phyloP scores from a whole-genome alignment of 192 early-diverging fungal species.

The Pilobolus umbonatus region DNA sequence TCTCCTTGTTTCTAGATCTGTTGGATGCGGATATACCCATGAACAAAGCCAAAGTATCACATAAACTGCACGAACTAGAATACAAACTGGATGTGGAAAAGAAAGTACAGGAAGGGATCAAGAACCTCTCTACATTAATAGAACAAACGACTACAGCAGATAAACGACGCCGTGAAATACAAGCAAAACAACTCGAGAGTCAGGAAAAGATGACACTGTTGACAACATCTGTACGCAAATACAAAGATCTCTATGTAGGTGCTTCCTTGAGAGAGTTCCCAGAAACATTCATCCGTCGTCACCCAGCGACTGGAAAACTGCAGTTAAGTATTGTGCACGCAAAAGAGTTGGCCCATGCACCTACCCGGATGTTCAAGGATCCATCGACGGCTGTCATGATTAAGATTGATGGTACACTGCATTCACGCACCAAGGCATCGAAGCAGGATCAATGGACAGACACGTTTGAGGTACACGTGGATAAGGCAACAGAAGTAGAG shows the following conservation, averaged over 20 bases:
- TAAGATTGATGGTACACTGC: constrained; percentile 76
- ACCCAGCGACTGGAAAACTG: constrained; percentile 66
- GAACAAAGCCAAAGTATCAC: constrained; percentile 60
- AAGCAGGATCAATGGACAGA: constrained; percentile 70
- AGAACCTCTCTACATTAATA: constrained; percentile 15
- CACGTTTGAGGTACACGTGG: constrained; percentile 82
- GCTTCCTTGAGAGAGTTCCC: constrained; percentile 50
- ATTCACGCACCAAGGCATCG: constrained; percentile 67
- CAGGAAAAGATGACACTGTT: constrained; percentile 71
- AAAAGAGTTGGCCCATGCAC: constrained; percentile 53
- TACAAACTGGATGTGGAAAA: constrained; percentile 91
- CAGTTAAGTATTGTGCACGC: constrained; percentile 62
- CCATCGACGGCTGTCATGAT: constrained; percentile 72
- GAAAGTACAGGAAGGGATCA: constrained; percentile 81
- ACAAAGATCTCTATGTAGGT: constrained; percentile 78
- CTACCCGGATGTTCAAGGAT: constrained; percentile 45
- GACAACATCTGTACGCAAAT: constrained; percentile 69
- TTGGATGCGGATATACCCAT: constrained; percentile 61
- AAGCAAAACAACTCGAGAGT: constrained; percentile 51
- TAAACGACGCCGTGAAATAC: constrained; percentile 49
- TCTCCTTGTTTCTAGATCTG: constrained; percentile 37
- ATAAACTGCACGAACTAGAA: constrained; percentile 79
- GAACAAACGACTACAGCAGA: constrained; percentile 33
- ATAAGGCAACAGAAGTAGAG: constrained; percentile 89
- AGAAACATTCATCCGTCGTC: constrained; percentile 55